A percentile compares a stretch with the other conserved stretches of the same genome.
Evolutionary conservation across 1,284 basidiomycete species (phyloP).

Genomic region (Testicularia cyperi): DNA sequence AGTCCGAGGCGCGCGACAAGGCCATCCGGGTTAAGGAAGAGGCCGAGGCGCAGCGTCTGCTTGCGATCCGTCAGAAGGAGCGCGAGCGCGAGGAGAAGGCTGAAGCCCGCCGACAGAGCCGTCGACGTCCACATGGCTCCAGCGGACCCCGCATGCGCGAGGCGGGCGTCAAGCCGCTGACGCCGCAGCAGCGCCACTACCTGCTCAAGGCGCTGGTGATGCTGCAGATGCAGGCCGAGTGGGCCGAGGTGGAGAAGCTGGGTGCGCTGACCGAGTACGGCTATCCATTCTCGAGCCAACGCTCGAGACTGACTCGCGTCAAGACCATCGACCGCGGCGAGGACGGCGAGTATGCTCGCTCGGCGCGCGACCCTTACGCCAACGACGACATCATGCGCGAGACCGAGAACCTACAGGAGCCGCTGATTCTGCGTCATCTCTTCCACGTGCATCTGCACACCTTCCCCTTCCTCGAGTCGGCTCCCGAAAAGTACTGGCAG

Average conservation of each 20-base stretch:
- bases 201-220: conserved; percentile 55
- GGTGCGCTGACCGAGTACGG: conserved; percentile 54
- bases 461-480: conserved; percentile 51
- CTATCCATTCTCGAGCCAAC: conserved; percentile 49
- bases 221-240: conserved; percentile 56
- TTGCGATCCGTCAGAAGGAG: conserved; percentile 25
- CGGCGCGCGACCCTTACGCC: conserved; percentile 46
- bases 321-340: conserved; percentile 41
- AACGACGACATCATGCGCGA: conserved; percentile 44
- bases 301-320: conserved; percentile 40
- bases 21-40: conserved; percentile 29
- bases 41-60: conserved; percentile 27
- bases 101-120: conserved; percentile 26
- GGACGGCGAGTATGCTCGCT: conserved; percentile 37
- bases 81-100: conserved; percentile 22
- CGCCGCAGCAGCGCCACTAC: conserved; percentile 55
- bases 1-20: conserved; percentile 26
- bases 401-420: conserved; percentile 45
- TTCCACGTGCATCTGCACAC: conserved; percentile 53
- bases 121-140: conserved; percentile 21
- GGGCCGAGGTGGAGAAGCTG: conserved; percentile 46
- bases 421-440: conserved; percentile 54
- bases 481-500: conserved; percentile 54
- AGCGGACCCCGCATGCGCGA: conserved; percentile 16
- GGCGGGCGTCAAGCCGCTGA: conserved; percentile 25